Percentiles rank a stretch among this genome's conserved stretches.
phyloP scores from a whole-genome alignment of 139 green algal genomes.

The Axilococcus clingmanii region DNA sequence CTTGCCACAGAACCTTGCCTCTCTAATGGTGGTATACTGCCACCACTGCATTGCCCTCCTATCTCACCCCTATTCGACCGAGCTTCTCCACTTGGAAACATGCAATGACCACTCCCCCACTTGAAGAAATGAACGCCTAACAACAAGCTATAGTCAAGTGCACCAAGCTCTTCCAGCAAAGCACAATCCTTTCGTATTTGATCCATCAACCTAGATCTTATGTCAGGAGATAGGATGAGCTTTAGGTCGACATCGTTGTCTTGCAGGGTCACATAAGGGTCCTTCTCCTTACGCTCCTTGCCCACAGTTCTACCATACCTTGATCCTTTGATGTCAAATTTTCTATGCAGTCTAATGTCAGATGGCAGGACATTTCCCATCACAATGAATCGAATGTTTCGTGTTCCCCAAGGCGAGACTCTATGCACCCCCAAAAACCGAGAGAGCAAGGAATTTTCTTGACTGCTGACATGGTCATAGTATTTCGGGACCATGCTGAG shows the following conservation, averaged over 20 bases:
- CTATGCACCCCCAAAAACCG: slow-evolving; percentile 71
- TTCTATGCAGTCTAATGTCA: slow-evolving; percentile 76
- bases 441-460: slow-evolving; percentile 56
- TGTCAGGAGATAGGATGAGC: slow-evolving; percentile 3
- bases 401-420: slow-evolving; percentile 35
- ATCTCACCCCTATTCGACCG: not conserved
- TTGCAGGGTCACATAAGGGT: slow-evolving; percentile 39
- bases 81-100: slow-evolving; percentile 12
- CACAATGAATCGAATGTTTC: slow-evolving; percentile 82
- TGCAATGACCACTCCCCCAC: slow-evolving; percentile 26
- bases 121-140: slow-evolving; percentile 39
- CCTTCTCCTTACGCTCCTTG: not conserved
- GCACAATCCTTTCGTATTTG: slow-evolving; percentile 46
- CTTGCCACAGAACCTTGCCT: no score
- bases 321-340: slow-evolving; percentile 92
- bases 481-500: slow-evolving; percentile 56
- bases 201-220: slow-evolving; percentile 26
- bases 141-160: slow-evolving; percentile 79
- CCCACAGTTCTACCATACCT: slow-evolving; percentile 51
- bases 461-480: slow-evolving; percentile 42
- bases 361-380: slow-evolving; percentile 92
- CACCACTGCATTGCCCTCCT: not conserved
- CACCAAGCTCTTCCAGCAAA: slow-evolving; percentile 43
- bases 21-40: no score
- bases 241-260: slow-evolving; percentile 61